Base-by-base conservation (phyloP, 805 yeast genomes). In the Kodamaea hsintzibuensis region DNA sequence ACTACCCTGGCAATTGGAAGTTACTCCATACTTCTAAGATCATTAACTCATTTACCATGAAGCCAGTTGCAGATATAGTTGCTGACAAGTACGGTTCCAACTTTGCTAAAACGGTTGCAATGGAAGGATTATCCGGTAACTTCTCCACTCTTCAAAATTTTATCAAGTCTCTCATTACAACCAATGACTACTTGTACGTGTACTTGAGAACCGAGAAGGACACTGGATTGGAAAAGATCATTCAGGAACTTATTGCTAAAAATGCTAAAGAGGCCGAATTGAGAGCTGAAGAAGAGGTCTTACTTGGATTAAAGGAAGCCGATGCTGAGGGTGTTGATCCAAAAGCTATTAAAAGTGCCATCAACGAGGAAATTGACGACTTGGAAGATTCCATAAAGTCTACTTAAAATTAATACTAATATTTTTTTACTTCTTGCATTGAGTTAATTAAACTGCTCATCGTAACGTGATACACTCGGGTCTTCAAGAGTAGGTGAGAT, bases 191-290 rank as follows among this genome's bases (percentile, higher is more conserved):
- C 53, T 56, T 74, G 48, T 64, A 56, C 49, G 62, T 74, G 5
- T 74, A 73, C 56, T 60, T 63, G 54, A 65, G 74, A 43, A 49
- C 60, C 6, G 58, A 49, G 13, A 50, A 54, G 14, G 63, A 62
- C 38, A 40, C 19, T 7, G 57, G 51, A 9, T 44, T 56, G 40
- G 55, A 55, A 3, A 35, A 43, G 35, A 8, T 53, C n/a, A 43
- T 43, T 42, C 48, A 42, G 17, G 50, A 33, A 17, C 9, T 38
- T 7, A 51, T 39, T n/a, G 47, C 50, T 18, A 22, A 27, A 16
- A 16, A 42, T 7, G 45, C 45, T 19, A 43, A 16, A 25, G 47
- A 43, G 35, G 33, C 14, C 16, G n/a, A 22, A 43, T 22, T 43
- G 35, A 43, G 37, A 43, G 37, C 43, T 16, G 43, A 37, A 13